Evolutionary conservation across 2,329 filamentous ascomycete genomes (phyloP).

Genomic region (Neospermospora avenae): DNA sequence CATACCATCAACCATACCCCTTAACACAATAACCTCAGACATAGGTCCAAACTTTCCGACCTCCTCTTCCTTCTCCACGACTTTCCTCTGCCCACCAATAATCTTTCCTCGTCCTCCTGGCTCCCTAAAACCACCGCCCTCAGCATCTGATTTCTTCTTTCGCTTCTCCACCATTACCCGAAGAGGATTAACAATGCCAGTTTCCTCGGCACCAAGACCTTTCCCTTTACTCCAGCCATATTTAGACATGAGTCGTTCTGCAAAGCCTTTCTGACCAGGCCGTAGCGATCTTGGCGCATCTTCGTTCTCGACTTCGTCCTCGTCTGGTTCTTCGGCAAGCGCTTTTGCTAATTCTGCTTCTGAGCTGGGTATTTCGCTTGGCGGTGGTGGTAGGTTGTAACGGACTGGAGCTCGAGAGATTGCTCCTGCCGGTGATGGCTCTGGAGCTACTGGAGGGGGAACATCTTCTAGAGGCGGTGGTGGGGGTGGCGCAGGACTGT

Average conservation of each 20-base stretch:
- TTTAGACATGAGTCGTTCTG: slow-evolving; percentile 83
- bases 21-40: slow-evolving; percentile 78
- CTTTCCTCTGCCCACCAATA: slow-evolving; percentile 66
- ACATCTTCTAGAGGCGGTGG: slow-evolving; percentile 35
- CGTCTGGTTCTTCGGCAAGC: slow-evolving; percentile 38
- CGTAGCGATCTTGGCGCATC: slow-evolving; percentile 55
- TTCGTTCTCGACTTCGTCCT: slow-evolving; percentile 33
- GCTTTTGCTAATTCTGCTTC: slow-evolving; percentile 49
- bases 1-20: slow-evolving; percentile 83
- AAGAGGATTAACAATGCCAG: slow-evolving; percentile 82
- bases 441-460: slow-evolving; percentile 35
- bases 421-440: slow-evolving; percentile 43
- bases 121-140: slow-evolving; percentile 74
- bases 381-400: slow-evolving; percentile 56
- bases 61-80: slow-evolving; percentile 38
- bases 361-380: slow-evolving; percentile 49
- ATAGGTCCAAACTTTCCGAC: slow-evolving; percentile 64
- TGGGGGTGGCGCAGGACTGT: slow-evolving; percentile 33
- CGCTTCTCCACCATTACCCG: slow-evolving; percentile 82
- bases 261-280: slow-evolving; percentile 81
- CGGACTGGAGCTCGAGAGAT: slow-evolving; percentile 78
- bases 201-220: slow-evolving; percentile 77
- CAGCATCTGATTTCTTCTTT: slow-evolving; percentile 72
- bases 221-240: slow-evolving; percentile 90
- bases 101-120: slow-evolving; percentile 71